Conservation (phyloP, 202 grass and related monocot species). For the Schoenoplectus triqueter region DNA sequence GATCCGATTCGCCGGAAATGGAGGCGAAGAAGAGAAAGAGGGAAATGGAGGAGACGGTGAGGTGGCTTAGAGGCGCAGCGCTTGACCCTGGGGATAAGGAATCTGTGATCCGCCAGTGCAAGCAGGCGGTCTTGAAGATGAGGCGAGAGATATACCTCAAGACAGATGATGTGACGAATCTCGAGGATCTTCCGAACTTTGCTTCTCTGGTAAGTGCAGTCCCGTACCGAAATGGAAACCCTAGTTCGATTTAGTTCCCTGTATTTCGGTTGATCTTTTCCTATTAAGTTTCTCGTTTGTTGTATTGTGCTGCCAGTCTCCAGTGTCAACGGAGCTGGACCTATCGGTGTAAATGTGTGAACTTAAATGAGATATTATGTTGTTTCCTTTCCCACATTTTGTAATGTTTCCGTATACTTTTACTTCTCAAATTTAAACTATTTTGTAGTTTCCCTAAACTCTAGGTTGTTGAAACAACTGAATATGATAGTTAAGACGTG, state of each 20-base stretch:
- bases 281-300: too few species aligned
- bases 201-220: slow-evolving; percentile 46
- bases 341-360: too few species aligned
- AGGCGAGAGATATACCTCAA: slow-evolving; percentile 64
- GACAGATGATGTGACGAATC: slow-evolving; percentile 51
- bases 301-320: too few species aligned
- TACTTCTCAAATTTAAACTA: too few species aligned
- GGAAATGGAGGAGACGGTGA: slow-evolving; percentile 52
- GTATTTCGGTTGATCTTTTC: background rate
- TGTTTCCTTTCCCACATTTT: too few species aligned
- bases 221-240: slow-evolving; percentile 26
- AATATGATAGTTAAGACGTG: slow-evolving; percentile 10
- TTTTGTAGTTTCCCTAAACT: too few species aligned
- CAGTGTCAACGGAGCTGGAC: too few species aligned
- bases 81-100: slow-evolving; percentile 52
- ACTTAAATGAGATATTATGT: too few species aligned
- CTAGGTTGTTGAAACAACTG: background rate
- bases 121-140: slow-evolving; percentile 55
- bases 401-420: too few species aligned
- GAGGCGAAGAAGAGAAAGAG: slow-evolving; percentile 34
- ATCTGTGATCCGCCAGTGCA: slow-evolving; percentile 42
- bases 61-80: slow-evolving; percentile 55
- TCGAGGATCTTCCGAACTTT: slow-evolving; percentile 61
- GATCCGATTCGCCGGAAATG: background rate
- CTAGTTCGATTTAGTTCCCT: slow-evolving; percentile 28